Base-by-base conservation (phyloP, 257 asterid genomes). In the Leonotis leonurus region DNA sequence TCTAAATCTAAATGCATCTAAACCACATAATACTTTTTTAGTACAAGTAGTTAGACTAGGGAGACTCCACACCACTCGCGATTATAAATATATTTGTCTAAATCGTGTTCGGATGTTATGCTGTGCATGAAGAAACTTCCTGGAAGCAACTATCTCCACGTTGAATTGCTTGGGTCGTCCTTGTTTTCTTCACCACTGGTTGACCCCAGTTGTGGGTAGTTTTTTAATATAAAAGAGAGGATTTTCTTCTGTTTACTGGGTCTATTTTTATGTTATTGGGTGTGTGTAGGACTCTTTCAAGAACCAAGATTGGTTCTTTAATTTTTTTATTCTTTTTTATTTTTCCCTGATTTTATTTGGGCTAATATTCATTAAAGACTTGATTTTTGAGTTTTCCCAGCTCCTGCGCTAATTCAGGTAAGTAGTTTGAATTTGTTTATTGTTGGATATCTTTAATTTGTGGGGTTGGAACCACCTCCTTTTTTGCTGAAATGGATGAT, bases 41-140 rank as follows among this genome's bases (percentile, higher is more conserved):
- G n/a, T n/a, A n/a, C n/a, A n/a, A n/a, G n/a, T n/a, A n/a, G n/a
- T n/a, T n/a, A n/a, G n/a, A n/a, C n/a, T n/a, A n/a, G n/a, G n/a
- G n/a, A n/a, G n/a, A n/a, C n/a, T n/a, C n/a, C n/a, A n/a, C n/a
- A n/a, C n/a, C n/a, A n/a, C n/a, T n/a, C n/a, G n/a, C n/a, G n/a
- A n/a, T n/a, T n/a, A n/a, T n/a, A n/a, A n/a, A n/a, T n/a, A n/a
- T n/a, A n/a, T n/a, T n/a, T n/a, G n/a, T n/a, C n/a, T n/a, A n/a
- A n/a, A n/a, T n/a, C n/a, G n/a, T n/a, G n/a, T 25, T 18, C 3
- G n/a, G 22, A 40, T 51, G 36, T 69, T 20, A 41, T 51, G 50
- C 16, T 32, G 37, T 70, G 71, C 71, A 70, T 57, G 71, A 70
- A 37, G 82, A 73, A 73, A 57, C 70, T 70, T 61, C 77, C n/a